Percentiles rank a stretch among this genome's conserved stretches.
phyloP scores from a whole-genome alignment of 2,329 filamentous ascomycete species.

The Fusarium goolgardi region DNA sequence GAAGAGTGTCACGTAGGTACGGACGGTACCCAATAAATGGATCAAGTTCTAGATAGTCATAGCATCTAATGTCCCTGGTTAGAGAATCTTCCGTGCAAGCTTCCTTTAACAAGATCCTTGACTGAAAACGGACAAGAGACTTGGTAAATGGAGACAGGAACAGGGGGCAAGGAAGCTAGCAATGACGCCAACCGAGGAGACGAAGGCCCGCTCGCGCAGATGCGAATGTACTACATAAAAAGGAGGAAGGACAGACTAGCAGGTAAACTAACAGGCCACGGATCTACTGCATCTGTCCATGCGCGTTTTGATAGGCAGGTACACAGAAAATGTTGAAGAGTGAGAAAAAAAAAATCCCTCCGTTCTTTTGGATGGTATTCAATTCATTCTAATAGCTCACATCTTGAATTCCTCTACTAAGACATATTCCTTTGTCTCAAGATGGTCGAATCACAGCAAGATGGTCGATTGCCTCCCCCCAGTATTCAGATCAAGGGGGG shows the following conservation, averaged over 20 bases:
- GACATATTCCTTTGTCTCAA: slow-evolving; percentile 1
- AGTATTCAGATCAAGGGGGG: slow-evolving; percentile 22
- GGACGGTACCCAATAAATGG: not conserved
- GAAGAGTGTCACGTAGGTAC: not conserved
- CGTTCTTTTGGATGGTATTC: slow-evolving; percentile 13
- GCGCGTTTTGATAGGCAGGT: not conserved
- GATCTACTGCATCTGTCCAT: not conserved
- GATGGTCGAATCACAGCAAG: slow-evolving; percentile 13
- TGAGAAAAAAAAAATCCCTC: not conserved
- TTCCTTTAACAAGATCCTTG: slow-evolving; percentile 21
- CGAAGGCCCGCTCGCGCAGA: not conserved
- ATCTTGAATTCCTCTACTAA: slow-evolving; percentile 7
- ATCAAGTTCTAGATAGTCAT: not conserved
- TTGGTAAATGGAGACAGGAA: not conserved
- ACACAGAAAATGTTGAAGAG: too few species aligned
- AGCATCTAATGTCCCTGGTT: slow-evolving; percentile 14
- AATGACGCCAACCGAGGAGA: slow-evolving; percentile 23
- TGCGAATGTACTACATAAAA: not conserved
- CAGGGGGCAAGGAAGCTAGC: slow-evolving; percentile 11
- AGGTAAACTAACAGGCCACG: not conserved
- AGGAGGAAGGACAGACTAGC: not conserved
- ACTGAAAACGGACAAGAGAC: slow-evolving; percentile 20
- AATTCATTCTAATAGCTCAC: not conserved
- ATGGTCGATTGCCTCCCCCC: slow-evolving; percentile 32
- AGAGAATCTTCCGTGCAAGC: slow-evolving; percentile 28